Percentiles rank a stretch among this genome's conserved stretches.
Evolutionary conservation across 495 filamentous ascomycete species (phyloP).

Genomic region (Aspergillus leporis): DNA sequence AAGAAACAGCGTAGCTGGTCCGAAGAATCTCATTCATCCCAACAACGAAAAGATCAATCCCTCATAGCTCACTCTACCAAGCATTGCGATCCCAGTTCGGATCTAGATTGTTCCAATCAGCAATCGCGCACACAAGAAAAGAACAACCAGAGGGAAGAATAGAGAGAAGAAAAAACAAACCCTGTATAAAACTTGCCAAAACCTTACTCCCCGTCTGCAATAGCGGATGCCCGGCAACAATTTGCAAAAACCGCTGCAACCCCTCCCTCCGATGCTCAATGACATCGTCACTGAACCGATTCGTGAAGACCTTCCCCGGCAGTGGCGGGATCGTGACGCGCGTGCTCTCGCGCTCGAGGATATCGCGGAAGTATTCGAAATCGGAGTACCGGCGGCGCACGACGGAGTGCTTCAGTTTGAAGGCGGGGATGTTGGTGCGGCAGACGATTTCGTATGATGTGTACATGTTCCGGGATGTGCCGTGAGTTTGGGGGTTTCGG

Average conservation of each 20-base stretch:
- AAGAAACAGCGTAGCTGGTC: background rate
- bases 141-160: background rate
- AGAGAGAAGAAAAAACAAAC: conserved; percentile 50
- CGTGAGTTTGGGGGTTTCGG: conserved; percentile 91
- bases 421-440: conserved; percentile 97
- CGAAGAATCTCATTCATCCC: background rate
- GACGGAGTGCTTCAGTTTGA: conserved; percentile 83
- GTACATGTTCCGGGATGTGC: conserved; percentile 93
- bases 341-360: conserved; percentile 91
- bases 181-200: conserved; percentile 91
- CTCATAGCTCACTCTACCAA: conserved; percentile 49
- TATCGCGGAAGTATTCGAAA: conserved; percentile 98
- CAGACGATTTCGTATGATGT: conserved; percentile 98
- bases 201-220: conserved; percentile 98
- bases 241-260: conserved; percentile 93
- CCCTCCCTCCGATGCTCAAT: conserved; percentile 94
- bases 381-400: conserved; percentile 95
- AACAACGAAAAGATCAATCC: background rate
- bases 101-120: conserved; percentile 44
- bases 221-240: conserved; percentile 94
- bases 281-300: conserved; percentile 96
- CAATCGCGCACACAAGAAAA: background rate
- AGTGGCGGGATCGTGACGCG: conserved; percentile 94
- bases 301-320: conserved; percentile 97
- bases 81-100: conserved; percentile 78